Percentiles rank a stretch among this genome's conserved stretches.
Conservation (phyloP, 495 filamentous ascomycete genomes). For the Aspergillus cristatus region DNA sequence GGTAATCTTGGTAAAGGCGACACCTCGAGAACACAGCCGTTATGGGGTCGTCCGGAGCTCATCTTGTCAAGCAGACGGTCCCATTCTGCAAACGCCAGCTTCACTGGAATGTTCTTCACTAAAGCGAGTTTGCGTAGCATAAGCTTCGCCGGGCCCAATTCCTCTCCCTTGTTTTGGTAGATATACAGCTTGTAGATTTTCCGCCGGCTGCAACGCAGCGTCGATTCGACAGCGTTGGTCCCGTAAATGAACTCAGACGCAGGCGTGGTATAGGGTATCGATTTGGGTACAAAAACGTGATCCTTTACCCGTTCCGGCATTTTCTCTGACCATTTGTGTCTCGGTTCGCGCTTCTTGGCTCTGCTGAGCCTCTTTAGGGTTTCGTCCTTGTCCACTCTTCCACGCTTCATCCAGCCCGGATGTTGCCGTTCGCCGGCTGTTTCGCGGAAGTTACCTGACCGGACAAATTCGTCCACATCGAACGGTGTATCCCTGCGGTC, state of each 20-base stretch:
- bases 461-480: constrained; percentile 27
- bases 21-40: constrained; percentile 79
- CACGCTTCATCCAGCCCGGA: background rate
- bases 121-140: constrained; percentile 50
- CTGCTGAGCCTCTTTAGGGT: background rate
- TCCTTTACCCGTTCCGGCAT: constrained; percentile 31
- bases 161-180: constrained; percentile 41
- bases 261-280: constrained; percentile 71
- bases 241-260: constrained; percentile 92
- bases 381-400: background rate
- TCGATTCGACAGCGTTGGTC: constrained; percentile 68
- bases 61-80: constrained; percentile 70
- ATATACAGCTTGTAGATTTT: constrained; percentile 80
- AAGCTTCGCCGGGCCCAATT: constrained; percentile 28
- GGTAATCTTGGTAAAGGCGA: constrained; percentile 73
- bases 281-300: constrained; percentile 38
- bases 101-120: constrained; percentile 42
- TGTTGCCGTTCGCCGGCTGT: constrained; percentile 12
- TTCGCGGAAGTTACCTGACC: constrained; percentile 24
- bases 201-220: constrained; percentile 56
- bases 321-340: constrained; percentile 13
- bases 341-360: background rate
- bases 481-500: too few species aligned
- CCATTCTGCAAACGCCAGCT: constrained; percentile 44
- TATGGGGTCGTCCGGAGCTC: constrained; percentile 76